A percentile compares a stretch with the other conserved stretches of the same genome.
These are phyloP conservation scores for Podospora sp. DNA, from an alignment of 495 filamentous ascomycete species.

Conservation along the genomic window DNA sequence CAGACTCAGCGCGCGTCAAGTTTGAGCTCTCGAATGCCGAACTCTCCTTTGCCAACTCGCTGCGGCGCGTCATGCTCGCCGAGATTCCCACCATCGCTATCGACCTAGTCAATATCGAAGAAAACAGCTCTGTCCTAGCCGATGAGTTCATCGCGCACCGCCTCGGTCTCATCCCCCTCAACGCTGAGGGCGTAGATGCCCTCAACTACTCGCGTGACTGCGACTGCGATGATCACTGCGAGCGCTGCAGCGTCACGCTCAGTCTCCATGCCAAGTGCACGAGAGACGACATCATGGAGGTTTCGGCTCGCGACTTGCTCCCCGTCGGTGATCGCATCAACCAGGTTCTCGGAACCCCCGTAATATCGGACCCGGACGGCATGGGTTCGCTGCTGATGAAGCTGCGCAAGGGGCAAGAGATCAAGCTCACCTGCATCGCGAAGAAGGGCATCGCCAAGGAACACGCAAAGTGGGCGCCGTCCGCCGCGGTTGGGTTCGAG, in stretches of 20 bases:
- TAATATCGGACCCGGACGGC: constrained; percentile 80
- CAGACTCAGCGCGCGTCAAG: constrained; percentile 69
- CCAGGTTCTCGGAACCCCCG: constrained; percentile 67
- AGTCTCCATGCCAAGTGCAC: constrained; percentile 82
- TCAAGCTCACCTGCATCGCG: constrained; percentile 86
- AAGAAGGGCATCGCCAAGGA: constrained; percentile 99
- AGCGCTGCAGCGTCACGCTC: constrained; percentile 82
- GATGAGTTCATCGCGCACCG: constrained; percentile 96
- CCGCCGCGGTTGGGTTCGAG: constrained; percentile 90
- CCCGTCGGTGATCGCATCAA: constrained; percentile 69
- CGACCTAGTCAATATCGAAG: constrained; percentile 89
- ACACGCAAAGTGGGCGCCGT: constrained; percentile 95
- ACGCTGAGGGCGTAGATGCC: constrained; percentile 77
- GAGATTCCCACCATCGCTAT: constrained; percentile 95
- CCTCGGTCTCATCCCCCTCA: constrained; percentile 86
- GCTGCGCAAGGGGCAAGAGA: constrained; percentile 81
- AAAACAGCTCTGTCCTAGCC: constrained; percentile 89
- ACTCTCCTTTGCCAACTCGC: constrained; percentile 89
- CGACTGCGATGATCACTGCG: constrained; percentile 91
- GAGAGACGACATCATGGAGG: constrained; percentile 78
- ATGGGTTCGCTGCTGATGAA: constrained; percentile 85
- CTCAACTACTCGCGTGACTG: constrained; percentile 92
- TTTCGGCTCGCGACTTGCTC: constrained; percentile 85
- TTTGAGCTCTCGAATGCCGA: constrained; percentile 80
- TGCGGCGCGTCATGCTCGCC: constrained; percentile 88